These are phyloP conservation scores for Cunninghamia lanceolata DNA, from an alignment of 75 land plant species.

Conservation along the genomic window DNA sequence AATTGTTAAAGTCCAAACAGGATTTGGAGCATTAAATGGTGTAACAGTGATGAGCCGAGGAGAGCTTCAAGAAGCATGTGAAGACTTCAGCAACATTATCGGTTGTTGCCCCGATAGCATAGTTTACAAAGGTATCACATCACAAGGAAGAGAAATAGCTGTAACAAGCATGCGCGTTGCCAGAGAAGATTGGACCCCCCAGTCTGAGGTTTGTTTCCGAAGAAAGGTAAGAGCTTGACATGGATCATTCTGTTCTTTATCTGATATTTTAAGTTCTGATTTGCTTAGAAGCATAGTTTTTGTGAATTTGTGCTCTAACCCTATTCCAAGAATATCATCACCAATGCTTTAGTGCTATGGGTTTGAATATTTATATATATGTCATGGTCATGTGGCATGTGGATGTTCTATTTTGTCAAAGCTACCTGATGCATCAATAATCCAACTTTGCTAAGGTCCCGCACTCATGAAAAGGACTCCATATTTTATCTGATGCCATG, in stretches of 20 bases:
- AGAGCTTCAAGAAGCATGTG: constrained; percentile 92
- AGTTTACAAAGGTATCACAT: constrained; percentile 84
- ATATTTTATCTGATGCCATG: not conserved
- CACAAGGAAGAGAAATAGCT: constrained; percentile 85
- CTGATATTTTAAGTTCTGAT: not conserved
- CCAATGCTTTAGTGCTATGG: not conserved
- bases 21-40: not conserved
- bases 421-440: not conserved
- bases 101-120: constrained; percentile 76
- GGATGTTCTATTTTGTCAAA: not conserved
- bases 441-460: not conserved
- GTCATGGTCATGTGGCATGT: too few species aligned
- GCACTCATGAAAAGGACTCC: not conserved
- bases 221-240: constrained; percentile 48
- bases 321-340: not conserved
- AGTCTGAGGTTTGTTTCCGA: constrained; percentile 67
- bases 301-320: not conserved
- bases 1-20: constrained; percentile 7
- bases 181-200: constrained; percentile 64
- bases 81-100: constrained; percentile 98
- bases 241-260: not conserved
- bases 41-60: constrained; percentile 45
- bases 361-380: not conserved
- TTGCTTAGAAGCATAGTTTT: not conserved
- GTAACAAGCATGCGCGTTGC: constrained; percentile 75